A percentile compares a stretch with the other conserved stretches of the same genome.
These are phyloP conservation scores for Calonectria hongkongensis DNA, from an alignment of 2,329 filamentous ascomycete species.

Conservation along the genomic window DNA sequence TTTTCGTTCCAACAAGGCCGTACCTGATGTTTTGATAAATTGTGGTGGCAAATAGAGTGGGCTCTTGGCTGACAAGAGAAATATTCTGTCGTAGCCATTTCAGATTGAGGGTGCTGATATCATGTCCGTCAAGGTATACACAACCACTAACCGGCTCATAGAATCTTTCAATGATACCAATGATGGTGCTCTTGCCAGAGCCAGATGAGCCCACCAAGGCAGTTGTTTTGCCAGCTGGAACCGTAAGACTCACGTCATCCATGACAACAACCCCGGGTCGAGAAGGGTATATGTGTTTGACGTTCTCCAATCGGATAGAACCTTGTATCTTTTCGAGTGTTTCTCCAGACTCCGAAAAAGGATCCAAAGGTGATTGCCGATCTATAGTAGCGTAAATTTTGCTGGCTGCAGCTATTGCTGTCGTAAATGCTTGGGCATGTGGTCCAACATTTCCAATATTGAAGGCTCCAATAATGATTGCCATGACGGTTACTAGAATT, in stretches of 20 bases:
- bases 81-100: background rate
- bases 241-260: background rate
- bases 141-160: background rate
- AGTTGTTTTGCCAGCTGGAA: constrained; percentile 3
- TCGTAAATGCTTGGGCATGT: background rate
- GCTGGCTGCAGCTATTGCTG: constrained; percentile 76
- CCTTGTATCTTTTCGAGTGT: constrained; percentile 51
- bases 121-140: background rate
- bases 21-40: background rate
- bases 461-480: constrained; percentile 79
- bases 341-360: constrained; percentile 55
- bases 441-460: background rate
- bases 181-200: background rate
- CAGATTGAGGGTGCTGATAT: background rate
- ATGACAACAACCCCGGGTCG: background rate
- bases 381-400: constrained; percentile 93
- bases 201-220: background rate
- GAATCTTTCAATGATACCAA: background rate
- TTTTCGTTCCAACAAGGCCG: background rate
- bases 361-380: constrained; percentile 69
- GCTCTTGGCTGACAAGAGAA: background rate
- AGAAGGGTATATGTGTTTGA: background rate
- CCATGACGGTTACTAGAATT: constrained; percentile 86
- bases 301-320: constrained; percentile 59
- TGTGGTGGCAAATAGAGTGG: background rate